A percentile compares a stretch with the other conserved stretches of the same genome.
Evolutionary conservation across 441 rosid species (phyloP).

Genomic region (Populus hybrid): DNA sequence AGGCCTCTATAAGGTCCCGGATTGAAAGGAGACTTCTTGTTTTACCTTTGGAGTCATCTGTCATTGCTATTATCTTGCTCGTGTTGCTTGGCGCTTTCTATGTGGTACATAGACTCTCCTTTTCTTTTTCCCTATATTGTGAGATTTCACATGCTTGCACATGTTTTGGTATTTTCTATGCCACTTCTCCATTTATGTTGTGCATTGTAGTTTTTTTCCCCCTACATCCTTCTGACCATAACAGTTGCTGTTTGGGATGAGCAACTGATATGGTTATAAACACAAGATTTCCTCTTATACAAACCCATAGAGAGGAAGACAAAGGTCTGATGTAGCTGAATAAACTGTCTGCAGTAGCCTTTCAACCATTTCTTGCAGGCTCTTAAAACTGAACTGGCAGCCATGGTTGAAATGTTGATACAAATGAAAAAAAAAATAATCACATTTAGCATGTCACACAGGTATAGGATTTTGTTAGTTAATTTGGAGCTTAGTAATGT

Average conservation of each 20-base stretch:
- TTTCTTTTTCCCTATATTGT: constrained; percentile 2
- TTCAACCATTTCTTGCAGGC: not conserved
- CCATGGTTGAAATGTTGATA: not conserved
- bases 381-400: not conserved
- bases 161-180: constrained; percentile 9
- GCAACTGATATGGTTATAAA: not conserved
- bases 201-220: not conserved
- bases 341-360: not conserved
- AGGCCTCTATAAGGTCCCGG: constrained; percentile 44
- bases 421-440: not conserved
- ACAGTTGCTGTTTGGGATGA: not conserved
- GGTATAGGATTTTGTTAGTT: not conserved
- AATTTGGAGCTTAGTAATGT: constrained; percentile 3
- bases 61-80: constrained; percentile 75
- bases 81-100: constrained; percentile 94
- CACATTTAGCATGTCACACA: not conserved
- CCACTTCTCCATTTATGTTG: not conserved
- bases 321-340: not conserved
- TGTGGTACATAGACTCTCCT: constrained; percentile 60
- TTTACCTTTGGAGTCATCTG: constrained; percentile 80
- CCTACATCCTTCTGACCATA: not conserved
- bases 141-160: constrained; percentile 6
- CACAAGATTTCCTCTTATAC: not conserved
- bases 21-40: constrained; percentile 68
- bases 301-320: not conserved